These are phyloP conservation scores for Pseudogymnoascus sp. DNA, from an alignment of 2,329 filamentous ascomycete species.

Conservation along the genomic window DNA sequence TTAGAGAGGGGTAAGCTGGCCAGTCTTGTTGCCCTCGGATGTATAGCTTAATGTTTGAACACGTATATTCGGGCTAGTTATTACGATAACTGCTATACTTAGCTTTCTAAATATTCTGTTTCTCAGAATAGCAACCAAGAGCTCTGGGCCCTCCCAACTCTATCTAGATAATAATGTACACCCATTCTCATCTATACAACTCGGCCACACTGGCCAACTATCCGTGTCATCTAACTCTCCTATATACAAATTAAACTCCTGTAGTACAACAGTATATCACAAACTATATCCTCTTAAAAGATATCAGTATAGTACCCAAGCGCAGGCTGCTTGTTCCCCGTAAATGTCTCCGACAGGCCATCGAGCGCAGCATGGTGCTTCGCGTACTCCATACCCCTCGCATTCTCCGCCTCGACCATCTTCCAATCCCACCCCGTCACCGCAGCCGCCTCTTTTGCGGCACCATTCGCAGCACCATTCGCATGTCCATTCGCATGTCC, in stretches of 20 bases:
- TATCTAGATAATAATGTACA: constrained; percentile 7
- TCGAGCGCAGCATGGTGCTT: constrained; percentile 50
- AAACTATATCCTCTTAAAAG: constrained; percentile 13
- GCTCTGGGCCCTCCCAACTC: constrained; percentile 4
- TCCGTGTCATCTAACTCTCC: not conserved
- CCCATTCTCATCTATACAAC: constrained; percentile 3
- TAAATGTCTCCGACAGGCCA: constrained; percentile 34
- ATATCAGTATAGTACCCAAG: constrained; percentile 26
- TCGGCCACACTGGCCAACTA: not conserved
- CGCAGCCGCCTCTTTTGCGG: not conserved
- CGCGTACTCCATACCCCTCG: constrained; percentile 47
- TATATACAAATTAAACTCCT: not conserved
- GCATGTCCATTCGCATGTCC: constrained; percentile 18
- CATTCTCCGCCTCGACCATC: constrained; percentile 45
- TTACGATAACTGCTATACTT: constrained; percentile 3
- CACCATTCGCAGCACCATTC: not conserved
- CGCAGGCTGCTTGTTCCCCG: constrained; percentile 25
- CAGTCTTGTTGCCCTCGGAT: not conserved
- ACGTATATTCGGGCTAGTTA: not conserved
- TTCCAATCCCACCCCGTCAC: constrained; percentile 46
- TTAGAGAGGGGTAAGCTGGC: not conserved
- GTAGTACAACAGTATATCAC: not conserved
- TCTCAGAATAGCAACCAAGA: constrained; percentile 5
- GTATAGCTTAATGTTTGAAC: constrained; percentile 5
- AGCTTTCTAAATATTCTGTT: not conserved